phyloP scores from a whole-genome alignment of 2,329 filamentous ascomycete genomes.

The Boeremia exigua region DNA sequence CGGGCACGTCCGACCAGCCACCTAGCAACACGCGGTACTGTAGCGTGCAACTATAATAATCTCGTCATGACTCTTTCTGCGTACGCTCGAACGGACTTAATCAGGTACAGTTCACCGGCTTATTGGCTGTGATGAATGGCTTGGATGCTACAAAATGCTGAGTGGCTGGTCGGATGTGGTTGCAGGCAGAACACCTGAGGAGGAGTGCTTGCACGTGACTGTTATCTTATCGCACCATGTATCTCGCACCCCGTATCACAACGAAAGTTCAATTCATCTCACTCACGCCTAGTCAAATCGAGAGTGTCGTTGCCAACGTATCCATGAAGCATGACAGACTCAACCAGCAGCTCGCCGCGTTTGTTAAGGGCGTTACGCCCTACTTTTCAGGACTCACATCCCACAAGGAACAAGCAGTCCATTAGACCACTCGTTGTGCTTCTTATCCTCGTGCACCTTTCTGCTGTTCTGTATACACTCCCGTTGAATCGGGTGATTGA shows the following conservation, averaged over 20 bases:
- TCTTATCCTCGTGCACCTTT: constrained; percentile 43
- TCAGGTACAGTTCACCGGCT: too few relatives aligned
- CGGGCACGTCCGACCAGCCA: too few relatives aligned
- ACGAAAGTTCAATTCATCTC: too few relatives aligned
- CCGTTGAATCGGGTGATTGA: constrained; percentile 48
- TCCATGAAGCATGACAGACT: background rate
- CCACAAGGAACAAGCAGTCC: constrained; percentile 9
- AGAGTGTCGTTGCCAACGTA: background rate
- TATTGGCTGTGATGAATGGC: too few relatives aligned
- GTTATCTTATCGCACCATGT: constrained; percentile 8
- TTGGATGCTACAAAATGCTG: background rate
- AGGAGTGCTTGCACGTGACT: constrained; percentile 1
- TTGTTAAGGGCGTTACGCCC: background rate
- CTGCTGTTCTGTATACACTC: constrained; percentile 43
- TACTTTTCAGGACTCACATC: constrained; percentile 5
- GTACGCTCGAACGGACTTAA: too few relatives aligned
- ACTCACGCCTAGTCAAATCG: background rate
- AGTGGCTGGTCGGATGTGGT: background rate
- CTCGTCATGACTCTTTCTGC: too few relatives aligned
- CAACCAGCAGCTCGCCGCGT: background rate
- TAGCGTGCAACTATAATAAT: too few relatives aligned
- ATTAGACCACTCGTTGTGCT: constrained; percentile 41
- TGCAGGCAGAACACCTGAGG: too few relatives aligned
- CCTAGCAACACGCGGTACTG: too few relatives aligned
- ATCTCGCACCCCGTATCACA: background rate